Evolutionary conservation across 2,329 filamentous ascomycete genomes (phyloP).

Genomic region (Colletotrichum tamarilloi): DNA sequence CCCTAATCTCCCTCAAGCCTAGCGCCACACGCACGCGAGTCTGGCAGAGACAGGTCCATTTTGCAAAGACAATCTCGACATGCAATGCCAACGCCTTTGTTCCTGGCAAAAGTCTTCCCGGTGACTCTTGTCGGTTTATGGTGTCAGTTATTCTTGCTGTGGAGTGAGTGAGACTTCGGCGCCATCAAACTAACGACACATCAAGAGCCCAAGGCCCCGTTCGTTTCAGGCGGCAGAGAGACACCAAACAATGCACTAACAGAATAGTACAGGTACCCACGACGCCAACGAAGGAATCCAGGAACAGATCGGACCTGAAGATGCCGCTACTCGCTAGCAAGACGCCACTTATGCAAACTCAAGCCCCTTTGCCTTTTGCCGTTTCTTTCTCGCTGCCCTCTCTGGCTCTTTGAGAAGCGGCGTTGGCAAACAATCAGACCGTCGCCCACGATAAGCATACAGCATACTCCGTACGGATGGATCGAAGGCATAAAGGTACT

Average conservation of each 20-base stretch:
- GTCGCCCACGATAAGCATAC: background rate
- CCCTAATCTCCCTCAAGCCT: constrained; percentile 1
- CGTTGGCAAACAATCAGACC: no score
- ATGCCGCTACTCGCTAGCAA: background rate
- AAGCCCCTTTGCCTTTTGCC: background rate
- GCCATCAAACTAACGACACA: background rate
- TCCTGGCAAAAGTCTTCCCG: background rate
- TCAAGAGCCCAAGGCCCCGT: background rate
- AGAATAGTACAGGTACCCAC: background rate
- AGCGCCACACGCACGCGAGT: background rate
- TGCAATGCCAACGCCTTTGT: background rate
- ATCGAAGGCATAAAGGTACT: background rate
- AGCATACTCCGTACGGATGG: background rate
- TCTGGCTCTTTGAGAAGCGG: no score
- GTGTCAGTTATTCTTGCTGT: background rate
- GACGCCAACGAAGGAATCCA: background rate
- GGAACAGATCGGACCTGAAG: constrained; percentile 15
- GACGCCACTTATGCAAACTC: constrained; percentile 21
- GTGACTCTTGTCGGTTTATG: background rate
- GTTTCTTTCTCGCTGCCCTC: background rate
- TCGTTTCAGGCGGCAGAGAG: background rate
- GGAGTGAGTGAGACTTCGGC: background rate
- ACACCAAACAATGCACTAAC: background rate
- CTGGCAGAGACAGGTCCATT: background rate
- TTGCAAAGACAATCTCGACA: no score